A percentile compares a stretch with the other conserved stretches of the same genome.
Conservation (phyloP, 148 eudicot genomes). For the Drosera capensis region DNA sequence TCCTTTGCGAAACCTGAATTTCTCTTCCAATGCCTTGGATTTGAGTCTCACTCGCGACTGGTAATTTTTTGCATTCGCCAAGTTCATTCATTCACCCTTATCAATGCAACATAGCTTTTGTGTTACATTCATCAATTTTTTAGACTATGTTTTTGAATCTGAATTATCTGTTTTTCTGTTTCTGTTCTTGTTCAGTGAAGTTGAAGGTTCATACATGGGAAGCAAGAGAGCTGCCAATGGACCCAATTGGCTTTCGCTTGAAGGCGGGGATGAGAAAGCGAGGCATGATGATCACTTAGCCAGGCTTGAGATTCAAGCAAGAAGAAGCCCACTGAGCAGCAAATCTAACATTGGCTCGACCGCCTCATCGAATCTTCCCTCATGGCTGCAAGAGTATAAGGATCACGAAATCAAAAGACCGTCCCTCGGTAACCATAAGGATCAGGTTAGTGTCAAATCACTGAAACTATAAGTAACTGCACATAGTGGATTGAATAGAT, state of each 20-base stretch:
- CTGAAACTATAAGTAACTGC: neutral
- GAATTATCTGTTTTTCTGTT: neutral
- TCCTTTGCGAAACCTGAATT: too few species aligned
- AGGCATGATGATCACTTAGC: constrained; percentile 1
- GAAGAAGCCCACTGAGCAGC: constrained; percentile 14
- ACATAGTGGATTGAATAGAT: too few species aligned
- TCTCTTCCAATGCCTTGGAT: constrained; percentile 43
- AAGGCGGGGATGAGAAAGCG: constrained; percentile 14
- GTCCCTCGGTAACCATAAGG: constrained; percentile 8
- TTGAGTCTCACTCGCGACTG: constrained; percentile 53
- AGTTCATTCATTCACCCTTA: neutral
- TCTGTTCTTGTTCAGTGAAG: constrained; percentile 21
- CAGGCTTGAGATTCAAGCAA: neutral
- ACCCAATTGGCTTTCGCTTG: constrained; percentile 19
- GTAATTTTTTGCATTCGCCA: constrained; percentile 16
- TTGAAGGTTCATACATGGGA: constrained; percentile 13
- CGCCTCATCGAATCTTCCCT: constrained; percentile 53
- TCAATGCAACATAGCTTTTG: neutral
- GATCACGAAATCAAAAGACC: constrained; percentile 39
- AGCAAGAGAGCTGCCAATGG: constrained; percentile 23
- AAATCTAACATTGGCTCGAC: constrained; percentile 27
- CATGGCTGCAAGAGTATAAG: constrained; percentile 64
- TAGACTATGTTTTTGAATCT: too few species aligned
- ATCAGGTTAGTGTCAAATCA: constrained; percentile 29
- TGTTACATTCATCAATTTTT: too few species aligned